Base-by-base conservation (phyloP, 2,329 filamentous ascomycete genomes). In the Colletotrichum higginsianum region DNA sequence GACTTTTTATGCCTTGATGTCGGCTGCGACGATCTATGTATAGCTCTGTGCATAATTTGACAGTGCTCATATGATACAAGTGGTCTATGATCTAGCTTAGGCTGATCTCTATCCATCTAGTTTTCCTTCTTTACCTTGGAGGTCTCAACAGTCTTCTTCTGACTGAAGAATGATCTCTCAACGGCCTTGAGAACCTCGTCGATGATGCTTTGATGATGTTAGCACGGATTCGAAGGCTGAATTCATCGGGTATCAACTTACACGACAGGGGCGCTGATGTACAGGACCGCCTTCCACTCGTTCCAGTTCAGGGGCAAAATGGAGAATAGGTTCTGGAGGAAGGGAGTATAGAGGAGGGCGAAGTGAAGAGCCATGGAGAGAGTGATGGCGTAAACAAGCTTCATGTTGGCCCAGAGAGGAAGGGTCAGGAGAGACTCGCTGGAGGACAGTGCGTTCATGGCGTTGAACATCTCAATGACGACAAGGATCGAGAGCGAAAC, bases 401-500 rank as follows among this genome's bases (percentile, higher is more conserved):
- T 96, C 92, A 98, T 96, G 85, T 99, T 99, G 80, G 96, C 91
- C 96, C 96, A 98, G n/a, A 99, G 86, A 12, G 95, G 96, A 74
- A 99, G 89, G 2, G 95, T 98, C 67, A 99, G 84, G 15, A 99
- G 90, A 18, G 94, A 97, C 84, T 99, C 96, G 82, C 94, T 97
- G 0, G 95, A 98, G 2, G 95, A 98, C 42, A 99, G 89, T 0
- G 96, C 96, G 80, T 99, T 99, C 93, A 98, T 96, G 77, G 96
- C 96, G 84, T 99, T 99, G 80, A 99, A 90, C 96, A 99, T 99
- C 85, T 99, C 96, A 79, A 99, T 98, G 72, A 98, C 95, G 56
- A 99, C 96, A 21, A 99, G 88, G 78, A 93, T 93, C 3, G 94
- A 97, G 73, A 99, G 88, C 8, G 95, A 98, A 38, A 99, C 91